Conservation (phyloP, 148 eudicot species). For the Rhododendron kiyosumense region DNA sequence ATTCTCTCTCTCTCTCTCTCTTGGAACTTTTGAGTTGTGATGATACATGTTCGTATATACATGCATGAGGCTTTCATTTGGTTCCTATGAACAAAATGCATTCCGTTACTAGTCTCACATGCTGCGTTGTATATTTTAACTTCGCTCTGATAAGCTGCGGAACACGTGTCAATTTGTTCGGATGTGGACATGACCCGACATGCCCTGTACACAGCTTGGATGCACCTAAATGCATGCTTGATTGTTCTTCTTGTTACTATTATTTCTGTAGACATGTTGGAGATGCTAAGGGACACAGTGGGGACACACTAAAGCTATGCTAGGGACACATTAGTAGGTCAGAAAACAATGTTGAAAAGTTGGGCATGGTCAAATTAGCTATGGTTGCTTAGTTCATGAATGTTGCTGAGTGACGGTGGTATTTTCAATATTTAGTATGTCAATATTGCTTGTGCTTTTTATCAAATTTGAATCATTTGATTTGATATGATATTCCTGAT, state of each 20-base stretch:
- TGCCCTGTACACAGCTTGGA: neutral
- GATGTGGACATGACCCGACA: neutral
- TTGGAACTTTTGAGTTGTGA: neutral
- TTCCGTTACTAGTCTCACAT: neutral
- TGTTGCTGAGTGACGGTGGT: neutral
- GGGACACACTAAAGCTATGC: neutral
- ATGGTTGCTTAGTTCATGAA: neutral
- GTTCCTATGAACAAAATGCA: neutral
- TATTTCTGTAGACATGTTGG: neutral
- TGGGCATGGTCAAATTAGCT: neutral
- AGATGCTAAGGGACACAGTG: neutral
- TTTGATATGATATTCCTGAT: neutral
- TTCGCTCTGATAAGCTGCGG: neutral
- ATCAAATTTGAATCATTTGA: neutral
- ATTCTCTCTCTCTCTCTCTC: constrained; percentile 1
- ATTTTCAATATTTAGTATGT: neutral
- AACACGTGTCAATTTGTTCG: neutral
- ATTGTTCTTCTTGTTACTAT: neutral
- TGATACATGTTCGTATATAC: neutral
- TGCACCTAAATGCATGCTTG: neutral
- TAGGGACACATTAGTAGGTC: neutral
- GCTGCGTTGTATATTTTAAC: neutral
- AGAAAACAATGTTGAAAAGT: neutral
- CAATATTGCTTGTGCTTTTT: neutral
- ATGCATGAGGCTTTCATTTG: neutral